phyloP scores from a whole-genome alignment of 176 grass and related monocot genomes.

The Canna indica region DNA sequence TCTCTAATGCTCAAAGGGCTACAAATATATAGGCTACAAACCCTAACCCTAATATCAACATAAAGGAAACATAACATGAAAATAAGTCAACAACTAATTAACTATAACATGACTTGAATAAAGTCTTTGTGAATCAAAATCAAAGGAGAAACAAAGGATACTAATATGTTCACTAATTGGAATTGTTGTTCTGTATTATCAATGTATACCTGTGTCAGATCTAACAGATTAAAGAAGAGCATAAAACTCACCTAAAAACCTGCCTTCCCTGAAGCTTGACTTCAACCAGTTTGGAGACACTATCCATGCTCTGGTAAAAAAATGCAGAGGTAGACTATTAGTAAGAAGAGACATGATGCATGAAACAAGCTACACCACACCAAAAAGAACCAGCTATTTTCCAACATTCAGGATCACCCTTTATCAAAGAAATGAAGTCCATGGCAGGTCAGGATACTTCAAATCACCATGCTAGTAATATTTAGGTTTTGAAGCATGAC shows the following conservation, averaged over 20 bases:
- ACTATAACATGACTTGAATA: too few species aligned
- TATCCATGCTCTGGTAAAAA: conserved; percentile 71
- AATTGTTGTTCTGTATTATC: too few species aligned
- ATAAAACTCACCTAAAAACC: conserved; percentile 58
- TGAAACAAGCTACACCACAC: not conserved
- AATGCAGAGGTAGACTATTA: not conserved
- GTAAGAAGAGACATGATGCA: conserved; percentile 11
- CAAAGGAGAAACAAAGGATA: too few species aligned
- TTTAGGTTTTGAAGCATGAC: not conserved
- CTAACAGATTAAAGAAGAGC: not conserved
- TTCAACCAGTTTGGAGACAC: conserved; percentile 78
- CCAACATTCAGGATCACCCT: not conserved
- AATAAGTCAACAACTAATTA: too few species aligned
- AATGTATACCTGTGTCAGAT: not conserved
- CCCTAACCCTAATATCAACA: too few species aligned
- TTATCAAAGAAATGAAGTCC: not conserved
- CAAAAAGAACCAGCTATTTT: not conserved
- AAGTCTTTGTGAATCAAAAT: too few species aligned
- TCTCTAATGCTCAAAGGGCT: too few species aligned
- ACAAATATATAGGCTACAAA: too few species aligned
- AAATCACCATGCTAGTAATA: not conserved
- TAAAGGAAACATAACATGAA: too few species aligned
- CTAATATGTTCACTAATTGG: too few species aligned
- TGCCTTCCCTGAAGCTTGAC: conserved; percentile 59
- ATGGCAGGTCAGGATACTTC: not conserved